phyloP scores from a whole-genome alignment of 495 filamentous ascomycete genomes.

The Neurospora hispaniola region DNA sequence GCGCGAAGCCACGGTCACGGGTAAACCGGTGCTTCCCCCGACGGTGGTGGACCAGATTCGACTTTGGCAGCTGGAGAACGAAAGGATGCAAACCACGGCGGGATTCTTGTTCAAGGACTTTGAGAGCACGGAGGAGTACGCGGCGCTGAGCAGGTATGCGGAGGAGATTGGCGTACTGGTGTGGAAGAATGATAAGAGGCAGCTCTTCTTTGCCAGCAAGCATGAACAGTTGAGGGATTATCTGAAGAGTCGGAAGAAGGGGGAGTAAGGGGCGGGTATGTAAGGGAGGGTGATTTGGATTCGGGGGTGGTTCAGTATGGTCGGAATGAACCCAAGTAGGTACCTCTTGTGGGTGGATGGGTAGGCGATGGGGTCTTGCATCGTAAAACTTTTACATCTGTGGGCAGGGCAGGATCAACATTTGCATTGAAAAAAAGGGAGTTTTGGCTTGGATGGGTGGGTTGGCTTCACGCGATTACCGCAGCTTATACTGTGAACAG shows the following conservation, averaged over 20 bases:
- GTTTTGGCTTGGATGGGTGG: not conserved
- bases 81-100: constrained; percentile 69
- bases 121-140: constrained; percentile 62
- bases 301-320: not conserved
- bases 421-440: not conserved
- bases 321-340: not conserved
- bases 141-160: constrained; percentile 63
- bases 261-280: constrained; percentile 10
- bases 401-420: not conserved
- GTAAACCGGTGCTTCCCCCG: constrained; percentile 67
- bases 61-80: constrained; percentile 94
- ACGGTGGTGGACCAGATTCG: constrained; percentile 97
- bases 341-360: not conserved
- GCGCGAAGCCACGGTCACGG: constrained; percentile 44
- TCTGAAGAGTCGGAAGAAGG: constrained; percentile 53
- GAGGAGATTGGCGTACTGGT: constrained; percentile 85
- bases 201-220: constrained; percentile 78
- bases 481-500: not conserved
- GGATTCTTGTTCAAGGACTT: constrained; percentile 92
- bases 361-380: not conserved
- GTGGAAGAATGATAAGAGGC: constrained; percentile 70
- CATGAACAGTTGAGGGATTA: constrained; percentile 76
- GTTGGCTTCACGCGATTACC: not conserved
- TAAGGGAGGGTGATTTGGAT: not conserved
- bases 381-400: not conserved